Base-by-base conservation (phyloP, 1,139 yeast species). In the Saccharomyces hybrid region DNA sequence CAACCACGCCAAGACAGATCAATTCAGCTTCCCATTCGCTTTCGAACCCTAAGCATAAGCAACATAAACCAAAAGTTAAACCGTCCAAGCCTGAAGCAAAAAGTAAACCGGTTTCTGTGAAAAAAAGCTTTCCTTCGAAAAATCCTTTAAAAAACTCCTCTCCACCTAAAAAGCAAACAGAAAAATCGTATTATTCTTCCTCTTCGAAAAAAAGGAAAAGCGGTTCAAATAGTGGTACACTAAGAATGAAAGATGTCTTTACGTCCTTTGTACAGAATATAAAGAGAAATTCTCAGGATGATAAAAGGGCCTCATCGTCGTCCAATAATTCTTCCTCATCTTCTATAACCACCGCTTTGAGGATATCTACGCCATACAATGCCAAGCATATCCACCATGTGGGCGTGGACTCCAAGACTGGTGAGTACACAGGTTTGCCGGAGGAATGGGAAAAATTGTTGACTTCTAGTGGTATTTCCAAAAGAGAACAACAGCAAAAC, bases 351-450 rank as follows among this genome's bases (percentile, higher is more conserved):
- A 55, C 73, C 64, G 56, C 77, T 53, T 75, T 85, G 71, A 84
- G 83, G 61, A 90, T 93, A 51, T 87, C 96, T 41, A 85, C 90
- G 0, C 98, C 98, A 0, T 89, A 85, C 69, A 90, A 88, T 66
- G 88, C 95, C 31, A 85, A 88, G 64, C 96, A 90, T 67, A 87
- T 89, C 46, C 89, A 95, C 2, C 98, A 93, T 70, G 98, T 93
- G 11, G 97, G 96, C 25, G 85, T 87, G 56, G 93, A 91, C 69
- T 72, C 78, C 28, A 85, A 83, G 62, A 85, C 93, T 34, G 96
- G 96, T 8, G 84, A 88, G 55, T 91, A 86, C 65, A 87, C 93
- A 1, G 98, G 96, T 1, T 76, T 91, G 53, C 99, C 98, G 1
- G 82, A 81, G 50, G 96, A 88, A 68, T 93, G 99, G 99, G 93